Evolutionary conservation across 208 protist species (phyloP).

Genomic region (Naegleria gruberi): DNA sequence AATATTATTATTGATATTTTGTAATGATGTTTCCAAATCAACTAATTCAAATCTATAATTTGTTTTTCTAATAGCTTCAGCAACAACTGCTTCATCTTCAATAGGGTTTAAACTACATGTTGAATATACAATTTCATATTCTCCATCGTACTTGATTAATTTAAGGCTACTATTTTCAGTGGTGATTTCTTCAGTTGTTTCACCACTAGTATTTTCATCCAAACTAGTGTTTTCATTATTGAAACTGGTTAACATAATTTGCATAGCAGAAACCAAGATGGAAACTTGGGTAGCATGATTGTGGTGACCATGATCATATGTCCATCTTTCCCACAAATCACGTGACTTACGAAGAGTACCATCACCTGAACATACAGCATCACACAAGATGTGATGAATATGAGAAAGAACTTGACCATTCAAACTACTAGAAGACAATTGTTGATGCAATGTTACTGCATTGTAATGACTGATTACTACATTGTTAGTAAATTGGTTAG

Average conservation of each 20-base stretch:
- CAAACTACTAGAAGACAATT: neutral
- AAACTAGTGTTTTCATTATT: neutral
- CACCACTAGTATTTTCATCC: neutral
- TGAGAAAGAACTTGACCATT: neutral
- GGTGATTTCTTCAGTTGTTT: neutral
- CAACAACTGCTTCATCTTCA: conserved; percentile 89
- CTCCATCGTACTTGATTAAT: neutral
- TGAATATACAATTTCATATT: conserved; percentile 79
- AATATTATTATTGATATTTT: conserved; percentile 36
- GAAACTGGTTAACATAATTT: conserved; percentile 32
- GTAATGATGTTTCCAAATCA: conserved; percentile 64
- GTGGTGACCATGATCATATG: conserved; percentile 53
- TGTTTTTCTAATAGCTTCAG: conserved; percentile 63
- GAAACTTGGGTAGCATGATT: conserved; percentile 67
- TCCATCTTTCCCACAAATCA: conserved; percentile 81
- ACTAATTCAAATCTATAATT: conserved; percentile 70
- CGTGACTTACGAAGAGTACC: conserved; percentile 88
- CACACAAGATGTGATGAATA: conserved; percentile 80
- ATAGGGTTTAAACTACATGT: conserved; percentile 91
- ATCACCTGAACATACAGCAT: conserved; percentile 90
- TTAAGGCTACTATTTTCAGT: too few relatives aligned
- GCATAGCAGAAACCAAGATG: conserved; percentile 16
- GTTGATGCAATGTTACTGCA: conserved; percentile 28
- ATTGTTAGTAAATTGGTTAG: conserved; percentile 66
- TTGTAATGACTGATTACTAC: conserved; percentile 79